These are phyloP conservation scores for Peniophora sp. DNA, from an alignment of 1,284 basidiomycete species.

Conservation along the genomic window DNA sequence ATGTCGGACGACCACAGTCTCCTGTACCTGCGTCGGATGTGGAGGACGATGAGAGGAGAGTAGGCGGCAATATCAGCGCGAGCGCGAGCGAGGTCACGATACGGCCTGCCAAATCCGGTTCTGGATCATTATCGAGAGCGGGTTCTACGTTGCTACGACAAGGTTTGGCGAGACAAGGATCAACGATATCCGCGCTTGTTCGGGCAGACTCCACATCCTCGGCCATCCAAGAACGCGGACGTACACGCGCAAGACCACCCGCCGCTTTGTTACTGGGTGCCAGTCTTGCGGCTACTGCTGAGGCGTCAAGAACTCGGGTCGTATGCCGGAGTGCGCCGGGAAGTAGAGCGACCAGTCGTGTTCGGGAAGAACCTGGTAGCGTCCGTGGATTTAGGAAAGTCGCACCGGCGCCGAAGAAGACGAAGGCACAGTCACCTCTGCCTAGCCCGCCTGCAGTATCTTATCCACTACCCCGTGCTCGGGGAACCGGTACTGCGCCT, in stretches of 20 bases:
- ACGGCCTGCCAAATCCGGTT: not conserved
- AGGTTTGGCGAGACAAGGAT: no score
- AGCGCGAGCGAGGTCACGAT: not conserved
- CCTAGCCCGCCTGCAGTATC: no score
- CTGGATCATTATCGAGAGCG: no score
- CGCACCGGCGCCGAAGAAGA: conserved; percentile 11
- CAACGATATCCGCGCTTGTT: no score
- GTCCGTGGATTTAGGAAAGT: conserved; percentile 1
- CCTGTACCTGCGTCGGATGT: conserved; percentile 6
- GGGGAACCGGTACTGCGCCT: conserved; percentile 1
- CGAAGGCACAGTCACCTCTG: conserved; percentile 4
- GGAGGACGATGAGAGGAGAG: not conserved
- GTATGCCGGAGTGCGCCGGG: conserved; percentile 57
- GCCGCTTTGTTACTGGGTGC: not conserved
- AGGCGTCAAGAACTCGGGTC: conserved; percentile 46
- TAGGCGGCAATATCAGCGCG: not conserved
- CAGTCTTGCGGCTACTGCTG: conserved; percentile 19
- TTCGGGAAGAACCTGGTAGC: conserved; percentile 5
- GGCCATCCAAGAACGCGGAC: not conserved
- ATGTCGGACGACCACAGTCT: conserved; percentile 32
- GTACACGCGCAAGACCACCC: not conserved
- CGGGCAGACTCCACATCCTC: not conserved
- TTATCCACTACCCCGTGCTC: no score
- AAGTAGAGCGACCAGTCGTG: conserved; percentile 28
- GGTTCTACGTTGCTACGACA: no score